Evolutionary conservation across 1,139 yeast genomes (phyloP).

Genomic region (Taphrina communis): DNA sequence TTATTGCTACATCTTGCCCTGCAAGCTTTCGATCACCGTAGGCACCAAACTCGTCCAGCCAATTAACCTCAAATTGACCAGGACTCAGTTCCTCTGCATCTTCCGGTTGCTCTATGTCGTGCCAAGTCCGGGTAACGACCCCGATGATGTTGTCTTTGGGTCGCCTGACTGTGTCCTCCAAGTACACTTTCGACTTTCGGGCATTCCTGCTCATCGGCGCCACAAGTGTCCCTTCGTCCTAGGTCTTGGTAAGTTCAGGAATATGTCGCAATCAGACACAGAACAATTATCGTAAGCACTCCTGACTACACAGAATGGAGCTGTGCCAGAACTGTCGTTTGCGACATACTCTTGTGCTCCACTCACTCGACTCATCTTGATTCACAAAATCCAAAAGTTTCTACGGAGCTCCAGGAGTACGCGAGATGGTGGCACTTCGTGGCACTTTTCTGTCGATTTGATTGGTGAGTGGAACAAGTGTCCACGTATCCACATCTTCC

Average conservation of each 20-base stretch:
- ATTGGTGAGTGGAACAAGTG: background rate
- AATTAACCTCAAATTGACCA: constrained; percentile 28
- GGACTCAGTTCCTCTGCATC: constrained; percentile 4
- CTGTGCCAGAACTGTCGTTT: no score
- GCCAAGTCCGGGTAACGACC: constrained; percentile 26
- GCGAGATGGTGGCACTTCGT: background rate
- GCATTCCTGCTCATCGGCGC: constrained; percentile 19
- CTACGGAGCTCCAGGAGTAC: background rate
- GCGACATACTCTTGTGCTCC: background rate
- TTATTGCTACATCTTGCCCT: background rate
- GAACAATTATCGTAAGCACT: no score
- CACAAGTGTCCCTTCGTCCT: background rate
- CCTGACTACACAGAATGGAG: no score
- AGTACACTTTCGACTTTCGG: constrained; percentile 14
- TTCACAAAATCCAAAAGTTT: constrained; percentile 7
- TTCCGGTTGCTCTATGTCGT: constrained; percentile 24
- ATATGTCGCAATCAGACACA: no score
- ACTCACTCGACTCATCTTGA: background rate
- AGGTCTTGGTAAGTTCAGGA: background rate
- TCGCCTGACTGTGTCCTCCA: constrained; percentile 19
- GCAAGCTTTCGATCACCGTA: constrained; percentile 1
- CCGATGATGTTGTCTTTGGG: constrained; percentile 3
- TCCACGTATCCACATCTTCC: no score
- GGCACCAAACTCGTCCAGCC: constrained; percentile 23
- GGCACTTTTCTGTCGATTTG: background rate